Percentiles rank a stretch among this genome's conserved stretches.
These are phyloP conservation scores for Chaetomium tenue DNA, from an alignment of 495 filamentous ascomycete species.

Conservation along the genomic window DNA sequence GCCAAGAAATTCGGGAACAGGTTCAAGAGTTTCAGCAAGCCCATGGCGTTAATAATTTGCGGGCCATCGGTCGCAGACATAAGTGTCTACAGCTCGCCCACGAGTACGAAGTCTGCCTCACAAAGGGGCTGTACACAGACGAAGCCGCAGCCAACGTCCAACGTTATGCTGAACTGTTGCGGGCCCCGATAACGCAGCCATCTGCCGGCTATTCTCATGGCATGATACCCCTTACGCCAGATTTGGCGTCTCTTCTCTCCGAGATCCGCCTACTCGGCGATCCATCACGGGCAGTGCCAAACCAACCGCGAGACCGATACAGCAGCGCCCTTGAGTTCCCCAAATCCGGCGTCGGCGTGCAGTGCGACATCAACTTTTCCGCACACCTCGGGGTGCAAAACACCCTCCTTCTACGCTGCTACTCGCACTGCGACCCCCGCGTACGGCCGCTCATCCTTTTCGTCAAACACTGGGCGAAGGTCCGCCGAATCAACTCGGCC, in stretches of 20 bases:
- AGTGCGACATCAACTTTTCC: conserved; percentile 83
- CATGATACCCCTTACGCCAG: conserved; percentile 31
- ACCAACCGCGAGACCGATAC: conserved; percentile 50
- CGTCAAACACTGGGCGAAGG: conserved; percentile 81
- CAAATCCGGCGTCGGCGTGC: conserved; percentile 65
- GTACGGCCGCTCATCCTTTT: conserved; percentile 75
- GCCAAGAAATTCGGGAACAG: conserved; percentile 36
- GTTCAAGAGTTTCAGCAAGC: conserved; percentile 38
- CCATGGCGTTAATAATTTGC: conserved; percentile 24
- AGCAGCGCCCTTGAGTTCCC: conserved; percentile 66
- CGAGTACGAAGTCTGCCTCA: conserved; percentile 49
- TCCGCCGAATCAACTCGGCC: conserved; percentile 74
- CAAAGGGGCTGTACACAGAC: conserved; percentile 40
- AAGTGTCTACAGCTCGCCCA: conserved; percentile 47
- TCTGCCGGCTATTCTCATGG: conserved; percentile 21
- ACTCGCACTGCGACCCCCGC: conserved; percentile 68
- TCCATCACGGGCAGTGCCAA: conserved; percentile 45
- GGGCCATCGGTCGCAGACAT: conserved; percentile 43
- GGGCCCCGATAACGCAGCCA: conserved; percentile 20
- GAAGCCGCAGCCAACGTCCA: conserved; percentile 34
- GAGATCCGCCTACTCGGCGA: conserved; percentile 41
- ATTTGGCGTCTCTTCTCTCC: conserved; percentile 28
- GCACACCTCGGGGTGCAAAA: conserved; percentile 77
- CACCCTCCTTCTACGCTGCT: conserved; percentile 72
- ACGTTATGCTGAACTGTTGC: conserved; percentile 42